phyloP scores from a whole-genome alignment of 106 monocot genomes.

The Cymbidium sinense region DNA sequence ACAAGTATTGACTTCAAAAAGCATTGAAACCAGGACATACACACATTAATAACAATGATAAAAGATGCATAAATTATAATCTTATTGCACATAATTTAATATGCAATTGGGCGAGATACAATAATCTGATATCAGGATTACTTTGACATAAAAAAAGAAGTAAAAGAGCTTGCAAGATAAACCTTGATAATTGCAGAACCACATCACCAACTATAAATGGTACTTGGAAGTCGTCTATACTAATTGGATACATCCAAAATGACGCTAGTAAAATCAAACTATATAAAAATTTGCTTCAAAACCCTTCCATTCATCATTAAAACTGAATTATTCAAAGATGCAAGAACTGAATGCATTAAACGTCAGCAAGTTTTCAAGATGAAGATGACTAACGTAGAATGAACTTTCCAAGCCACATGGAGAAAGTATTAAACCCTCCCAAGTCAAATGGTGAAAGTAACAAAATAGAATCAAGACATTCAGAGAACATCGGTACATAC shows the following conservation, averaged over 20 bases:
- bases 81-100: no score
- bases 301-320: no score
- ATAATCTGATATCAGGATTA: no score
- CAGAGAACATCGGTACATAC: conserved; percentile 17
- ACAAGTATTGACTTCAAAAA: no score
- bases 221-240: neutral
- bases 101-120: no score
- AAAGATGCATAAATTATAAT: no score
- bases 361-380: neutral
- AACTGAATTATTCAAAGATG: no score
- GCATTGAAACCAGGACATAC: no score
- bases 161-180: no score
- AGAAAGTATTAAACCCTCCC: no score
- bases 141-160: no score
- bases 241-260: neutral
- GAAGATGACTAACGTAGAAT: neutral
- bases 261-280: neutral
- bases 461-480: neutral
- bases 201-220: no score
- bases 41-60: neutral
- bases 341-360: neutral
- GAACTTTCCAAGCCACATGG: neutral
- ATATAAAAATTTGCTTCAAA: neutral
- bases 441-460: neutral
- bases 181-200: neutral